A percentile compares a stretch with the other conserved stretches of the same genome.
Evolutionary conservation across 2,329 filamentous ascomycete species (phyloP).

Genomic region (Penicillium decumbens): DNA sequence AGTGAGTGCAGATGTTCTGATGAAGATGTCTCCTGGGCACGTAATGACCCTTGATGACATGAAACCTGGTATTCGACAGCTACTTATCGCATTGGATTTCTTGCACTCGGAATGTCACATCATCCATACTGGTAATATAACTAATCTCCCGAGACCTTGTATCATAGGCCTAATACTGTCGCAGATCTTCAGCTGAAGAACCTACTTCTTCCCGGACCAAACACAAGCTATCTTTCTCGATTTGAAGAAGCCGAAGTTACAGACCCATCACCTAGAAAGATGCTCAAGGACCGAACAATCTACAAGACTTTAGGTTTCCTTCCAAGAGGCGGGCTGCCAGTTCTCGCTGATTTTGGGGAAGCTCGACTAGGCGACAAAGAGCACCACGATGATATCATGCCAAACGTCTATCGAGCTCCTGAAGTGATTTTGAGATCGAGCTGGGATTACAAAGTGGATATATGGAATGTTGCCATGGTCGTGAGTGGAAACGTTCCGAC

Average conservation of each 20-base stretch:
- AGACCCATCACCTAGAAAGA: not conserved
- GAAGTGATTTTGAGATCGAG: constrained; percentile 46
- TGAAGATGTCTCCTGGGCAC: not conserved
- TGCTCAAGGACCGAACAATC: not conserved
- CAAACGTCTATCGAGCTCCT: constrained; percentile 30
- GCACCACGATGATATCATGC: constrained; percentile 44
- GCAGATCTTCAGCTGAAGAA: not conserved
- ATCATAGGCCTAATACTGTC: not conserved
- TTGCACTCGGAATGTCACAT: constrained; percentile 8
- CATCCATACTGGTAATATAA: constrained; percentile 9
- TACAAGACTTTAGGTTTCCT: constrained; percentile 19
- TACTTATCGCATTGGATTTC: not conserved
- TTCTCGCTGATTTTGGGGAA: constrained; percentile 47
- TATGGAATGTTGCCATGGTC: constrained; percentile 51
- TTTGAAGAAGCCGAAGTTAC: not conserved
- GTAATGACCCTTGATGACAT: not conserved
- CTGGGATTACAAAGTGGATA: constrained; percentile 48
- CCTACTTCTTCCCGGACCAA: not conserved
- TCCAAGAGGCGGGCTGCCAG: constrained; percentile 24
- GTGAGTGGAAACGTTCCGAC: constrained; percentile 29
- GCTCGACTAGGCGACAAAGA: constrained; percentile 37
- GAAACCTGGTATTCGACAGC: constrained; percentile 5
- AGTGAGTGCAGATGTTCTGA: constrained; percentile 10
- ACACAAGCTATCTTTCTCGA: not conserved
- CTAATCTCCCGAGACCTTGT: constrained; percentile 24